Evolutionary conservation across 1,284 basidiomycete species (phyloP).

Genomic region (Sphaerobolus stellatus): DNA sequence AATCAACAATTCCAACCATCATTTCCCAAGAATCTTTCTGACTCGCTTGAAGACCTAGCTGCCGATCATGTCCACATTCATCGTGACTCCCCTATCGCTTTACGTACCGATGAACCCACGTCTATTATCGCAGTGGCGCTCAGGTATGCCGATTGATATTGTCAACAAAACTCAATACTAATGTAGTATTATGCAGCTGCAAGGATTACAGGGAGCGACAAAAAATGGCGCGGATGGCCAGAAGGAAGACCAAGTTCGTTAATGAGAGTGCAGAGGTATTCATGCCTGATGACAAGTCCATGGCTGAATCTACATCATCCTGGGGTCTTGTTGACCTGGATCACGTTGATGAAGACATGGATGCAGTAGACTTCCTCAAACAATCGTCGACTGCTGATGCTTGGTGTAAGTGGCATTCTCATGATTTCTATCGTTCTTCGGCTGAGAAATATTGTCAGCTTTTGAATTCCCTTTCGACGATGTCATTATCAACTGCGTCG

Average conservation of each 20-base stretch:
- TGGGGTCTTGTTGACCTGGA: conserved; percentile 86
- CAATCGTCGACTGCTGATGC: conserved; percentile 36
- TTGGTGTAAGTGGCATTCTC: conserved; percentile 9
- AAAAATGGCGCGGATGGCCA: conserved; percentile 68
- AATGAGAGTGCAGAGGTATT: conserved; percentile 73
- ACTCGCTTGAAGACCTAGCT: conserved; percentile 60
- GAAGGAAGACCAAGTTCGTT: conserved; percentile 66
- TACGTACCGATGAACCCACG: conserved; percentile 96
- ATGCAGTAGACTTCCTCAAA: conserved; percentile 62
- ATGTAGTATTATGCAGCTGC: conserved; percentile 51
- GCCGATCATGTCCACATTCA: conserved; percentile 90
- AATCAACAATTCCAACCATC: conserved; percentile 48
- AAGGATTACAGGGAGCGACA: conserved; percentile 87
- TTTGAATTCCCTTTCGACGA: conserved; percentile 60
- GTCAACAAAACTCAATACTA: conserved; percentile 8
- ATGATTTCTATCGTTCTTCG: background rate
- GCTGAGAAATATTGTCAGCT: conserved; percentile 45
- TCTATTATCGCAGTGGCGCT: conserved; percentile 96
- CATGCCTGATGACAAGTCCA: conserved; percentile 84
- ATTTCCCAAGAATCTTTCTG: conserved; percentile 37
- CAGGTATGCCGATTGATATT: conserved; percentile 48
- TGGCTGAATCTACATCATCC: conserved; percentile 76
- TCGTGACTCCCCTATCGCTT: conserved; percentile 91
- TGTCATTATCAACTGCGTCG: conserved; percentile 93
- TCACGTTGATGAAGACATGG: conserved; percentile 44